Conservation (phyloP, 306 rosid species). For the Acmispon strigosus region DNA sequence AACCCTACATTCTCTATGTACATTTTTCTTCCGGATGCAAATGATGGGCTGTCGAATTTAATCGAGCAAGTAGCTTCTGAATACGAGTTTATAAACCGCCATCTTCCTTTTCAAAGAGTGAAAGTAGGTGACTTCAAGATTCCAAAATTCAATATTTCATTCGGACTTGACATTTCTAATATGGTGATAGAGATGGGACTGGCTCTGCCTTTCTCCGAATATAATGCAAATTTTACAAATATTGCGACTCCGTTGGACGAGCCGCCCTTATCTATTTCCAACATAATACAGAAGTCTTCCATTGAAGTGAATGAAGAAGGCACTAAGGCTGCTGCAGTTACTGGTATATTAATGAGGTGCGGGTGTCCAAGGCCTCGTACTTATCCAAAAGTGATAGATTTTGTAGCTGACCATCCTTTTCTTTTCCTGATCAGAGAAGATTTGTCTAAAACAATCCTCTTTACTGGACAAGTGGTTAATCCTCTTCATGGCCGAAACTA, state of each 20-base stretch:
- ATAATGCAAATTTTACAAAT: conserved; percentile 48
- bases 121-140: conserved; percentile 59
- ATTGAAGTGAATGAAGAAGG: conserved; percentile 86
- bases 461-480: conserved; percentile 61
- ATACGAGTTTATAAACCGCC: conserved; percentile 43
- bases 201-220: conserved; percentile 45
- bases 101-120: conserved; percentile 35
- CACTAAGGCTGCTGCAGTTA: conserved; percentile 73
- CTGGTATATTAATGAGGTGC: conserved; percentile 12
- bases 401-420: conserved; percentile 76
- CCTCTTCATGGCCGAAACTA: conserved; percentile 39
- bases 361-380: neutral
- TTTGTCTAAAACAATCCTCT: conserved; percentile 51
- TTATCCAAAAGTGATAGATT: conserved; percentile 20
- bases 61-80: conserved; percentile 49
- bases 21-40: conserved; percentile 63
- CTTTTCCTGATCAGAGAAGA: conserved; percentile 62
- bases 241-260: conserved; percentile 37
- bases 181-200: conserved; percentile 56
- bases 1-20: conserved; percentile 61
- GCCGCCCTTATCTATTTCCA: conserved; percentile 10
- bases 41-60: conserved; percentile 60
- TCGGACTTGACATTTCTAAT: conserved; percentile 47
- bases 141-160: conserved; percentile 75
- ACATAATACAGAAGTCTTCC: conserved; percentile 55